A percentile compares a stretch with the other conserved stretches of the same genome.
Conservation (phyloP, 129 eudicot species). For the Kitagawia praeruptora region DNA sequence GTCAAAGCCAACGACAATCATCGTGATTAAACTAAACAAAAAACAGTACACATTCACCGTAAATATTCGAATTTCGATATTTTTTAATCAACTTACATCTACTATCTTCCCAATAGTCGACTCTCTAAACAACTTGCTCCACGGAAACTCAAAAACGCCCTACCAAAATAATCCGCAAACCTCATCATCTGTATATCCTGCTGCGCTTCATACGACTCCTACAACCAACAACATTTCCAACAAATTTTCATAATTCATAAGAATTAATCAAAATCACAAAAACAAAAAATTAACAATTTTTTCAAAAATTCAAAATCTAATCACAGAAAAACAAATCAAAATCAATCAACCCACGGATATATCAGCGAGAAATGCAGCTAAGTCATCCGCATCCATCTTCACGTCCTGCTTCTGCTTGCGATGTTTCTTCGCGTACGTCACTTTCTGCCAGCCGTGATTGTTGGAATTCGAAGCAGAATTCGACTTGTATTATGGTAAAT, state of each 20-base stretch:
- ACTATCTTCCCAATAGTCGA: constrained; percentile 67
- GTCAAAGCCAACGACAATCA: neutral
- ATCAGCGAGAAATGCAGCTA: constrained; percentile 51
- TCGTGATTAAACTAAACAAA: neutral
- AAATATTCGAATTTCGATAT: neutral
- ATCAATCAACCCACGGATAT: constrained; percentile 47
- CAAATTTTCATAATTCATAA: neutral
- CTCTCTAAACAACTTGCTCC: constrained; percentile 82
- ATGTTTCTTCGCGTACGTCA: constrained; percentile 60
- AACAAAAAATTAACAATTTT: neutral
- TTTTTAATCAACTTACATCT: constrained; percentile 53
- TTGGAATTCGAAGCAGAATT: constrained; percentile 1
- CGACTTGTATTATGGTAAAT: too few species aligned
- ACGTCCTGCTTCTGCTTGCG: constrained; percentile 27
- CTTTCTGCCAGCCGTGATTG: constrained; percentile 95
- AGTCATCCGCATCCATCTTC: constrained; percentile 69
- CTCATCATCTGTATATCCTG: constrained; percentile 93
- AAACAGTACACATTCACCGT: neutral
- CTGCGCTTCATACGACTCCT: constrained; percentile 78
- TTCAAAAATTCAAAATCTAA: constrained; percentile 1
- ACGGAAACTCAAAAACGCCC: constrained; percentile 82
- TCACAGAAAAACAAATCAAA: neutral
- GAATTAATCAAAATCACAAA: neutral
- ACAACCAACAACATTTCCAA: neutral
- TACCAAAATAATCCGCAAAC: constrained; percentile 94